These are phyloP conservation scores for Leccinum imitatum DNA, from an alignment of 768 basidiomycete species.

Conservation along the genomic window DNA sequence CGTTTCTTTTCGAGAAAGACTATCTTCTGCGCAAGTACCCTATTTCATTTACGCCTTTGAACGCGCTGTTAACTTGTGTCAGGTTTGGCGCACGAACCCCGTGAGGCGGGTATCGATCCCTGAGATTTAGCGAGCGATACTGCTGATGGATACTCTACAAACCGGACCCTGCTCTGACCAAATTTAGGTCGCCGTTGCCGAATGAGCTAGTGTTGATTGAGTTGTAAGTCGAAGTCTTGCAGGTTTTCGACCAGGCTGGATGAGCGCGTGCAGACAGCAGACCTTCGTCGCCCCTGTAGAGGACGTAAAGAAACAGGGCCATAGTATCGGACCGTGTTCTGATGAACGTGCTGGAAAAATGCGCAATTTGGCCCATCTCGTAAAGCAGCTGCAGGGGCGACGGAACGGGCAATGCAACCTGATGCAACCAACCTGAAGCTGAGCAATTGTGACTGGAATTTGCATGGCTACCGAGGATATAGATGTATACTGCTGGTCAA, in stretches of 20 bases:
- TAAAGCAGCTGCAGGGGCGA: neutral
- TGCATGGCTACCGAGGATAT: no score
- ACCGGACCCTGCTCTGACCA: neutral
- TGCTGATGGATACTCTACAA: constrained; percentile 19
- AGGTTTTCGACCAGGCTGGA: no score
- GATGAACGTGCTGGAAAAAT: neutral
- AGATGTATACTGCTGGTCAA: no score
- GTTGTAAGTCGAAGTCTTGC: constrained; percentile 11
- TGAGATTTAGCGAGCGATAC: constrained; percentile 15
- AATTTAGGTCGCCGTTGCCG: neutral
- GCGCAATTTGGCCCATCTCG: neutral
- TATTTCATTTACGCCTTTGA: constrained; percentile 13
- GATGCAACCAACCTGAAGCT: neutral
- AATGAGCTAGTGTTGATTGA: constrained; percentile 4
- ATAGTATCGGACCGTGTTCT: neutral
- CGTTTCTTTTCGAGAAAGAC: constrained; percentile 2
- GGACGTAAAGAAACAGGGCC: neutral
- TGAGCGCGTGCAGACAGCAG: constrained; percentile 7
- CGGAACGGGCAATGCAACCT: neutral
- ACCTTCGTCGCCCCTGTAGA: constrained; percentile 6
- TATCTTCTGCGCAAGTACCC: constrained; percentile 3
- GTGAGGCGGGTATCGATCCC: constrained; percentile 18
- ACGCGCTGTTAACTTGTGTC: constrained; percentile 2
- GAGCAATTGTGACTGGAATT: neutral
- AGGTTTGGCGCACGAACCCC: constrained; percentile 17